Evolutionary conservation across 179 eudicot genomes (phyloP).

Genomic region (Silene noctiflora): DNA sequence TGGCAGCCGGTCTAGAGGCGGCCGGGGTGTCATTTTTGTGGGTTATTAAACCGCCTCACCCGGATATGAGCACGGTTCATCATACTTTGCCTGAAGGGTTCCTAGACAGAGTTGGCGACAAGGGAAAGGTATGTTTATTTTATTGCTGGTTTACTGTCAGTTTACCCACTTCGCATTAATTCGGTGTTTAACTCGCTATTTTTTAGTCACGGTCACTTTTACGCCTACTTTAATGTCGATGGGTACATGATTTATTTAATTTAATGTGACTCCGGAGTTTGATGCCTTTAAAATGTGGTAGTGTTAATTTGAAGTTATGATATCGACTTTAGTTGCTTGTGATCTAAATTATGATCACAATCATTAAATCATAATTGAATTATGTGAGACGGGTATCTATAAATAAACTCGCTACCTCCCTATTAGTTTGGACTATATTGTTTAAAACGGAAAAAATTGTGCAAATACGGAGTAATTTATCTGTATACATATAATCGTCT

Average conservation of each 20-base stretch:
- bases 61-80: slow-evolving; percentile 19
- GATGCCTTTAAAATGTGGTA: not conserved
- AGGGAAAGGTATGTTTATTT: slow-evolving; percentile 36
- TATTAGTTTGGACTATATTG: no score
- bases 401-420: not conserved
- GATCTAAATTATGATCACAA: not conserved
- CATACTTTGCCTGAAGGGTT: slow-evolving; percentile 58
- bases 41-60: slow-evolving; percentile 61
- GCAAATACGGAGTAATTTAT: no score
- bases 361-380: no score
- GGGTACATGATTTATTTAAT: not conserved
- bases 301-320: not conserved
- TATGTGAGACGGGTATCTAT: no score
- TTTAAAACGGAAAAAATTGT: no score
- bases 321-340: not conserved
- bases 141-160: not conserved
- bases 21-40: slow-evolving; percentile 62
- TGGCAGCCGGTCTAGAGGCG: slow-evolving; percentile 53
- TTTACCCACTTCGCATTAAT: not conserved
- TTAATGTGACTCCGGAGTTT: no score
- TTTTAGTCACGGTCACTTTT: not conserved
- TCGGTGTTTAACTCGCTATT: not conserved
- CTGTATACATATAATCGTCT: no score
- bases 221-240: not conserved
- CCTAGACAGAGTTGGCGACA: slow-evolving; percentile 55